These are phyloP conservation scores for Suillus americanus DNA, from an alignment of 768 basidiomycete genomes.

Conservation along the genomic window DNA sequence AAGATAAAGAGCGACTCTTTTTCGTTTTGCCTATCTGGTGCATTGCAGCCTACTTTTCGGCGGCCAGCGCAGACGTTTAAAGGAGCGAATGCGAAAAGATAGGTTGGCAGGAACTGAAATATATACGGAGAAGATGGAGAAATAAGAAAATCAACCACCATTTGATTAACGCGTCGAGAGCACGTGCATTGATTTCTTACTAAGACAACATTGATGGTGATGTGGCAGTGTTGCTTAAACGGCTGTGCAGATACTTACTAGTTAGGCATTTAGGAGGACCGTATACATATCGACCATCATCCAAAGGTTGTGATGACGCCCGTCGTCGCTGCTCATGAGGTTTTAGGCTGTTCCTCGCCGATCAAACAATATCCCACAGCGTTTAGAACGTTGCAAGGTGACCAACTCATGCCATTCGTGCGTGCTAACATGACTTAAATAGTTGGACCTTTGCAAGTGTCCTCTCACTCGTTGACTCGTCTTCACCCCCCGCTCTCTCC, in stretches of 20 bases:
- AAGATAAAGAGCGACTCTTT: not conserved
- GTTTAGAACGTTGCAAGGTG: too few species aligned
- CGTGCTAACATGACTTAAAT: conserved; percentile 26
- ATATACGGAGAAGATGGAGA: conserved; percentile 4
- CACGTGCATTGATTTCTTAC: conserved; percentile 30
- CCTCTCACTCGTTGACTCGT: conserved; percentile 16
- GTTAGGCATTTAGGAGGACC: too few species aligned
- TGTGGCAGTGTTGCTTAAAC: too few species aligned
- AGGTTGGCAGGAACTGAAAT: conserved; percentile 9
- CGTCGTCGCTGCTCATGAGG: too few species aligned
- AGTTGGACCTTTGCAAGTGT: conserved; percentile 7
- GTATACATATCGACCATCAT: too few species aligned
- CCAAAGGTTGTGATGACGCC: too few species aligned
- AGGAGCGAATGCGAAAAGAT: conserved; percentile 17
- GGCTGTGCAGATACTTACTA: too few species aligned
- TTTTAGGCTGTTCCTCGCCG: too few species aligned
- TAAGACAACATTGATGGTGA: too few species aligned
- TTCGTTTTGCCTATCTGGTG: conserved; percentile 19
- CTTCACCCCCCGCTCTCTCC: conserved; percentile 26
- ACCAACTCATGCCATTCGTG: not conserved
- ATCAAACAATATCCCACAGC: too few species aligned
- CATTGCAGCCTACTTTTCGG: conserved; percentile 14
- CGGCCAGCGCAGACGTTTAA: conserved; percentile 28
- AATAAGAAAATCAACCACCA: conserved; percentile 17
- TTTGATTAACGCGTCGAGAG: conserved; percentile 18